These are phyloP conservation scores for Leucosporidium yakuticum DNA, from an alignment of 768 basidiomycete species.

Conservation along the genomic window DNA sequence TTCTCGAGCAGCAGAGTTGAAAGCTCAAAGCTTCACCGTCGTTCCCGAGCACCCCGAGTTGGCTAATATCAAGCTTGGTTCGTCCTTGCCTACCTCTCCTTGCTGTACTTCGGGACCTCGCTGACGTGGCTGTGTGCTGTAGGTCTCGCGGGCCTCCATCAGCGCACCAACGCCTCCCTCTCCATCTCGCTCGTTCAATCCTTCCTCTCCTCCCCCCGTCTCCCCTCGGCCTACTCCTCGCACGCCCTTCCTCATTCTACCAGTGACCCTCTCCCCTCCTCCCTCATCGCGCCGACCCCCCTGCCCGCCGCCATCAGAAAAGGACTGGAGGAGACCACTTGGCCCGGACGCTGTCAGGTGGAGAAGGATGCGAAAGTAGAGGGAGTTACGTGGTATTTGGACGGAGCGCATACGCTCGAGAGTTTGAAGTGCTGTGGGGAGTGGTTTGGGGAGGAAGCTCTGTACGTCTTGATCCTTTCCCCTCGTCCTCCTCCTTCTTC, in stretches of 20 bases:
- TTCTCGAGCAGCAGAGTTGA: slow-evolving; percentile 40
- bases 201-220: slow-evolving; percentile 52
- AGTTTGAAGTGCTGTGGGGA: slow-evolving; percentile 77
- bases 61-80: slow-evolving; percentile 59
- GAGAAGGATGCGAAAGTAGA: slow-evolving; percentile 57
- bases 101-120: background rate
- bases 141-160: slow-evolving; percentile 84
- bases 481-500: background rate
- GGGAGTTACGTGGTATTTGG: slow-evolving; percentile 74
- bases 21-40: slow-evolving; percentile 58
- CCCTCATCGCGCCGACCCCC: slow-evolving; percentile 33
- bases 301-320: slow-evolving; percentile 55
- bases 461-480: slow-evolving; percentile 26
- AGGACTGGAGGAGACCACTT: slow-evolving; percentile 64
- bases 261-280: slow-evolving; percentile 10
- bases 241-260: slow-evolving; percentile 8
- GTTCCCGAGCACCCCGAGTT: slow-evolving; percentile 55
- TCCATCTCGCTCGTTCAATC: slow-evolving; percentile 65
- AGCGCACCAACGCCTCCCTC: slow-evolving; percentile 77
- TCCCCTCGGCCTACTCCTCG: slow-evolving; percentile 34
- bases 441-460: slow-evolving; percentile 63
- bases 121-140: slow-evolving; percentile 15
- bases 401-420: slow-evolving; percentile 92
- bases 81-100: background rate
- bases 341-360: slow-evolving; percentile 94